These are phyloP conservation scores for Agapanthus africanus DNA, from an alignment of 106 monocot genomes.

Conservation along the genomic window DNA sequence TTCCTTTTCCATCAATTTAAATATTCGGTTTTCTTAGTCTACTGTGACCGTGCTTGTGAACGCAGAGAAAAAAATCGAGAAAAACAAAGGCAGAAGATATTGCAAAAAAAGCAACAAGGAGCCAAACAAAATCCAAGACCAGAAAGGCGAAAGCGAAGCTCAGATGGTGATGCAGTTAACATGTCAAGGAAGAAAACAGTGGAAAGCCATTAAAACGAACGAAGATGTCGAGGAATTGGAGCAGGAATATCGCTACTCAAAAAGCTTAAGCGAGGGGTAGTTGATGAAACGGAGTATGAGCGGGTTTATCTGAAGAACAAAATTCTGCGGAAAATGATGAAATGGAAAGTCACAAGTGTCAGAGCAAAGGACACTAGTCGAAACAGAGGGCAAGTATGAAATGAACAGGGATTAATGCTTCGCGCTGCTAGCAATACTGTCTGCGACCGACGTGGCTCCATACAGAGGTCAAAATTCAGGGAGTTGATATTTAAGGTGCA, in stretches of 20 bases:
- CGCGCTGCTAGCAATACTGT: too few species aligned
- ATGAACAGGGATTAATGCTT: too few species aligned
- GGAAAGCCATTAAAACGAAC: conserved; percentile 58
- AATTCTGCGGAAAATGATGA: background rate
- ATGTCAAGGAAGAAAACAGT: conserved; percentile 57
- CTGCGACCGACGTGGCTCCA: too few species aligned
- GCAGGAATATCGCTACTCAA: conserved; percentile 82
- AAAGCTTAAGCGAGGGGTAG: conserved; percentile 71
- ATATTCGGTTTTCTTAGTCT: too few species aligned
- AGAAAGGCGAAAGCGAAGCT: conserved; percentile 24
- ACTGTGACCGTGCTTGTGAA: too few species aligned
- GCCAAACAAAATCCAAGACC: conserved; percentile 19
- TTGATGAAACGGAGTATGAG: conserved; percentile 85
- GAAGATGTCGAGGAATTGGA: conserved; percentile 80
- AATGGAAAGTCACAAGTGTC: too few species aligned
- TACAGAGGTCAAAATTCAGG: too few species aligned
- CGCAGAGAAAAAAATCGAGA: conserved; percentile 87
- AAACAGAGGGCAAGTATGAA: too few species aligned
- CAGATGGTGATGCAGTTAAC: background rate
- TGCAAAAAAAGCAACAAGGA: conserved; percentile 38
- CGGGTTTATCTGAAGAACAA: conserved; percentile 30
- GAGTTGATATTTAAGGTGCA: too few species aligned
- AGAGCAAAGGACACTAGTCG: too few species aligned
- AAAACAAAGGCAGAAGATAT: conserved; percentile 62
- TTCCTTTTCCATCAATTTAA: too few species aligned